These are phyloP conservation scores for Agrostemma githago DNA, from an alignment of 148 eudicot species.

Conservation along the genomic window DNA sequence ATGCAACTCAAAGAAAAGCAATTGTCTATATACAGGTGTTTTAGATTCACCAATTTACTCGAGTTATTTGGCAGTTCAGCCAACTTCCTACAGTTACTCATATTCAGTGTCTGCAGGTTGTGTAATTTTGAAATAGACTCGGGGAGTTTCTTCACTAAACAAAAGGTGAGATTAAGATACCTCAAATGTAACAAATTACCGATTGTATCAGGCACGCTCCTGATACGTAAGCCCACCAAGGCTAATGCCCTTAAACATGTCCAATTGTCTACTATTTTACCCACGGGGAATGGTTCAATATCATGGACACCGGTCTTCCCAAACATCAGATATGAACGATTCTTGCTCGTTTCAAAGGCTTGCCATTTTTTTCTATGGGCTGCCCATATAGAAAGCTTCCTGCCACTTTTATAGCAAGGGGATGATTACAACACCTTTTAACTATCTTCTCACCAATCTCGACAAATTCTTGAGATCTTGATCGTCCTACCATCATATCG, in stretches of 20 bases:
- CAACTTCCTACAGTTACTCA: background rate
- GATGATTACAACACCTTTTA: constrained; percentile 15
- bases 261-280: background rate
- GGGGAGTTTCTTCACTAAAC: background rate
- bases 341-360: constrained; percentile 6
- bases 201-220: background rate
- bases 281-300: background rate
- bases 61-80: background rate
- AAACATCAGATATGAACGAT: constrained; percentile 19
- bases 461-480: background rate
- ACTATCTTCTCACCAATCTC: constrained; percentile 23
- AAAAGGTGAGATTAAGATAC: constrained; percentile 16
- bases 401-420: constrained; percentile 1
- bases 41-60: background rate
- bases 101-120: constrained; percentile 10
- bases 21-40: background rate
- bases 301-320: background rate
- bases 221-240: background rate
- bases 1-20: background rate
- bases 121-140: constrained; percentile 1
- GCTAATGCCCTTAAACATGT: constrained; percentile 10
- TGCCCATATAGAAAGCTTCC: constrained; percentile 21
- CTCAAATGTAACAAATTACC: constrained; percentile 16
- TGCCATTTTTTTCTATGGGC: constrained; percentile 9
- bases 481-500: constrained; percentile 20